These are phyloP conservation scores for Calocybe gangraenosa DNA, from an alignment of 768 basidiomycete genomes.

Conservation along the genomic window DNA sequence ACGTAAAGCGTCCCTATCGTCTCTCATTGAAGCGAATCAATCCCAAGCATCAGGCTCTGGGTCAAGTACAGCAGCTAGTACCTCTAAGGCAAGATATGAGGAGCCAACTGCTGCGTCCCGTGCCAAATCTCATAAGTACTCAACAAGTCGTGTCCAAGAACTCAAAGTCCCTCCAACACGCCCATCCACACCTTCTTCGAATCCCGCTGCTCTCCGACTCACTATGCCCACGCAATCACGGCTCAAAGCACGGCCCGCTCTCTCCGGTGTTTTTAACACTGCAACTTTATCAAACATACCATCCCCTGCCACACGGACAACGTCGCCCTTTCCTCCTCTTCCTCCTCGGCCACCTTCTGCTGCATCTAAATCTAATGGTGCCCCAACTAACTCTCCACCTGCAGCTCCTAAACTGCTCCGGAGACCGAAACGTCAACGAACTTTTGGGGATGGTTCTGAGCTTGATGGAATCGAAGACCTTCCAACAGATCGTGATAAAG, in stretches of 20 bases:
- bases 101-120: conserved; percentile 79
- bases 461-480: conserved; percentile 87
- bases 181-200: conserved; percentile 76
- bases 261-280: conserved; percentile 71
- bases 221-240: conserved; percentile 86
- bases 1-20: conserved; percentile 78
- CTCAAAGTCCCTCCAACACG: conserved; percentile 72
- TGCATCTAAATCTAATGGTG: conserved; percentile 34
- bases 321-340: conserved; percentile 56
- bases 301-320: conserved; percentile 39
- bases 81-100: conserved; percentile 58
- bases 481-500: conserved; percentile 80
- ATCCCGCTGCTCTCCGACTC: conserved; percentile 70
- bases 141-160: conserved; percentile 63
- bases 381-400: conserved; percentile 35
- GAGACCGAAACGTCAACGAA: conserved; percentile 70
- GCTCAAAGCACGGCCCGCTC: conserved; percentile 66
- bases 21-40: conserved; percentile 58
- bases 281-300: conserved; percentile 29
- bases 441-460: conserved; percentile 87
- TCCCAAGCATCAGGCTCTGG: conserved; percentile 56
- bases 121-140: conserved; percentile 66
- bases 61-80: conserved; percentile 29
- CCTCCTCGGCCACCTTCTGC: conserved; percentile 45
- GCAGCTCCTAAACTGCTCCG: conserved; percentile 63